phyloP scores from a whole-genome alignment of 2,329 filamentous ascomycete genomes.

The Westerdykella ornata region DNA sequence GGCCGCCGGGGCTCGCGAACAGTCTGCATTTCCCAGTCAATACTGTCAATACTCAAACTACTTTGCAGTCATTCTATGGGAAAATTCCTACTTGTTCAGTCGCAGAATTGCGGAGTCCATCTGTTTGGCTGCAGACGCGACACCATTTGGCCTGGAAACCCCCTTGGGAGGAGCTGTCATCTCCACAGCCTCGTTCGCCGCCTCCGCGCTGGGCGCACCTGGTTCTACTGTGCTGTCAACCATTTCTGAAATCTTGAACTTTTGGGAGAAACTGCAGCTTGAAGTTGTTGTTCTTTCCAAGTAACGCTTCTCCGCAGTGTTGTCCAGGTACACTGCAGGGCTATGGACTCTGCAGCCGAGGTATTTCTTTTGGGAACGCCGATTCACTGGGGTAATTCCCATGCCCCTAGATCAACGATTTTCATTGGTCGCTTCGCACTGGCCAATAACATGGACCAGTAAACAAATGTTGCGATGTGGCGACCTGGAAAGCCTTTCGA shows the following conservation, averaged over 20 bases:
- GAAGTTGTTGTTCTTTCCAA: neutral
- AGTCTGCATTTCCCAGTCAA: slow-evolving; percentile 30
- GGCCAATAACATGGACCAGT: too few species aligned
- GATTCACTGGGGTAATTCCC: too few species aligned
- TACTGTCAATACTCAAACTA: slow-evolving; percentile 3
- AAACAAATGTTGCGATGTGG: too few species aligned
- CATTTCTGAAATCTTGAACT: slow-evolving; percentile 20
- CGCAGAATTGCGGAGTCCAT: slow-evolving; percentile 38
- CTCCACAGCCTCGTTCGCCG: slow-evolving; percentile 23
- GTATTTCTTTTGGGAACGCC: too few species aligned
- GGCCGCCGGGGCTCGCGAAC: slow-evolving; percentile 40
- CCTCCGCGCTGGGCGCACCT: slow-evolving; percentile 31
- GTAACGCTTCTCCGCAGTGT: neutral
- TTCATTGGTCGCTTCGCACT: too few species aligned
- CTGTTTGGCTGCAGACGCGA: slow-evolving; percentile 27
- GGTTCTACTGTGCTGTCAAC: slow-evolving; percentile 34
- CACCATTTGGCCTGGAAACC: slow-evolving; percentile 24
- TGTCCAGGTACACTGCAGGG: too few species aligned
- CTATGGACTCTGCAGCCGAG: too few species aligned
- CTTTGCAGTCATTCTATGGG: slow-evolving; percentile 2
- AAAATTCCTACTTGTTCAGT: slow-evolving; percentile 38
- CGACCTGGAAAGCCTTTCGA: too few species aligned
- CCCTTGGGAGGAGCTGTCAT: slow-evolving; percentile 16
- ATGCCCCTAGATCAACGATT: too few species aligned
- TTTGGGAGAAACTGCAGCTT: neutral